Percentiles rank a stretch among this genome's conserved stretches.
phyloP scores from a whole-genome alignment of 2,329 filamentous ascomycete genomes.

The Penicillium sp. region DNA sequence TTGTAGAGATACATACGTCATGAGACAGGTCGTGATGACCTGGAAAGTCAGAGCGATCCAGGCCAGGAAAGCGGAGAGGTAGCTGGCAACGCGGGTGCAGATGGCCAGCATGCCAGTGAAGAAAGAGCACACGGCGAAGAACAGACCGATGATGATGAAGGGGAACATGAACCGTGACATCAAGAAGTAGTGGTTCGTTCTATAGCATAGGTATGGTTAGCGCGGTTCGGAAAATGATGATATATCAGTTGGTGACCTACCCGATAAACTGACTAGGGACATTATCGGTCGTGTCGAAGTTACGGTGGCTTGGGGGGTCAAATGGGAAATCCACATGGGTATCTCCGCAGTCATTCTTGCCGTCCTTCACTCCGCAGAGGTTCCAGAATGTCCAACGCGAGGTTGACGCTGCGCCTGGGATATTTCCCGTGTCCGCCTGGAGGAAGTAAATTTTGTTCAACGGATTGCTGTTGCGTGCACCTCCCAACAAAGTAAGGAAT shows the following conservation, averaged over 20 bases:
- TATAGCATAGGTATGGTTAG: slow-evolving; percentile 28
- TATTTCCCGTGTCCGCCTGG: slow-evolving; percentile 70
- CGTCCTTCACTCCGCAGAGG: slow-evolving; percentile 64
- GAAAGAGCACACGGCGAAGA: slow-evolving; percentile 62
- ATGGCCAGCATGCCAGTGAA: slow-evolving; percentile 49
- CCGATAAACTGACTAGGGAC: slow-evolving; percentile 57
- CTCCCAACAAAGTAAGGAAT: slow-evolving; percentile 65
- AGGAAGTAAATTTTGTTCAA: slow-evolving; percentile 83
- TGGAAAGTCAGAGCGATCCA: slow-evolving; percentile 60
- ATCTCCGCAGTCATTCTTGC: slow-evolving; percentile 63
- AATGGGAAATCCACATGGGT: slow-evolving; percentile 66
- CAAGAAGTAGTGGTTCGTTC: slow-evolving; percentile 70
- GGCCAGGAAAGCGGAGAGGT: slow-evolving; percentile 54
- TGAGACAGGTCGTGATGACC: slow-evolving; percentile 55
- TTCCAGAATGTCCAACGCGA: slow-evolving; percentile 93
- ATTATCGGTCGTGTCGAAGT: slow-evolving; percentile 58
- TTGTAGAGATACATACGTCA: slow-evolving; percentile 57
- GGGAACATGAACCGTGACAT: slow-evolving; percentile 91
- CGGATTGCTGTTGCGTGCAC: slow-evolving; percentile 55
- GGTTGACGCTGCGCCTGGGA: slow-evolving; percentile 64
- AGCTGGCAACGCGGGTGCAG: slow-evolving; percentile 54
- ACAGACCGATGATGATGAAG: slow-evolving; percentile 79
- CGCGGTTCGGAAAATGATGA: background rate
- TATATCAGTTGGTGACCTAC: slow-evolving; percentile 36
- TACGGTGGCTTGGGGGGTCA: slow-evolving; percentile 56